Evolutionary conservation across 495 filamentous ascomycete species (phyloP), one percentile per base, ranked within the genome.

Genomic region (Penicillium bialowiezense): DNA sequence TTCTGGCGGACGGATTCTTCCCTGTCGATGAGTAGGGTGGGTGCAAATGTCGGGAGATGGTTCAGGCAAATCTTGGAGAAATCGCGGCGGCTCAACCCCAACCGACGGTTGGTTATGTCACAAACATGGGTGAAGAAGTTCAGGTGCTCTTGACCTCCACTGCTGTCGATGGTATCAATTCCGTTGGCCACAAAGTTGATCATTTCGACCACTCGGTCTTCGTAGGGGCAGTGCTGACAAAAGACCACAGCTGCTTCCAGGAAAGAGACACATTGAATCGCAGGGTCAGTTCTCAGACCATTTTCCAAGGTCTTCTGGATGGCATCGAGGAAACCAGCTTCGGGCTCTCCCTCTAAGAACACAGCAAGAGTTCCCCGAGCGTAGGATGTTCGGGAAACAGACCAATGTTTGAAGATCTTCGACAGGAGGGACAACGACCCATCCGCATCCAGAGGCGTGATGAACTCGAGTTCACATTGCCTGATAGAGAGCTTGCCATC

Each of bases 21-120:
- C 14, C 68, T 75, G 54, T 85, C 86, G 36, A 79, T 78, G 15
- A 90, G 72, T 20, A 93, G 59, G 2, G 81, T 76, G 7, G 89
- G 88, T 1, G 73, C 83, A 85, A 86, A 91, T 28, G 76, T 65
- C 0, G 78, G 74, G 9, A 90, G 63, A 14, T 68, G 73, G 7
- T 80, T 71, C n/a, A 84, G 67, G 9, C 80, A 72, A 28, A 69
- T 58, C 19, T 56, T 60, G 39, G 58, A 55, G 38, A 81, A 76
- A 52, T 70, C 68, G 5, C 54, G 40, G 12, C 58, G 44, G 24
- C 63, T 58, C 29, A 69, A 55, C 5, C 56, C 50, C 3, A 73
- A 39, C 9, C 74, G 63, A n/a, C 69, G 65, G 34, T 78, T 79
- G 19, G 61, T 58, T 23, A 67, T 35, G 7, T 59, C 37, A 38